Base-by-base conservation (phyloP, 1,284 basidiomycete species). In the Tilletia indica region DNA sequence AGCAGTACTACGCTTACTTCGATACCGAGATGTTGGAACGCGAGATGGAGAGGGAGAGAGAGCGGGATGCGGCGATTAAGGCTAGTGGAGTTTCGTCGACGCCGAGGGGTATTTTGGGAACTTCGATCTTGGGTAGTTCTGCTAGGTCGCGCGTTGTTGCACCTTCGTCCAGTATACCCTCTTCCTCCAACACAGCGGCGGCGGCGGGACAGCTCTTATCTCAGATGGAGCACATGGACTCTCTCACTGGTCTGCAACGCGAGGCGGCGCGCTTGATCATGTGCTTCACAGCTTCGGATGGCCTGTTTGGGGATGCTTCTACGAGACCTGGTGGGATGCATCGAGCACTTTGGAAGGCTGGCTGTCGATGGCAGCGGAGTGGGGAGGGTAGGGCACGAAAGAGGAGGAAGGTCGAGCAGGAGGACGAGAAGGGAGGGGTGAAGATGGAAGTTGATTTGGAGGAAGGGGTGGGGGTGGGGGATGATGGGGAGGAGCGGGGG, bases 201-300 rank as follows among this genome's bases (percentile, higher is more conserved):
- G 9, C 6, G 36, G 34, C 14, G 14, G 38, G 25, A 31, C 25
- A 31, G 25, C 25, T 31, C 25, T 31, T 31, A 31, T 31, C 25
- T 2, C 25, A 31, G 25, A 31, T 31, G 25, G 25, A 31, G 25
- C 25, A 31, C 2, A 31, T 31, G 25, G 25, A 42, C 4, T 14
- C 38, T 16, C 61, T 64, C 3, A 34, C 38, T 6, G 61, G 61
- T 42, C 8, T 39, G 4, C 61, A 64, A 16, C 31, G 61, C 16
- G 36, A 64, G 16, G 61, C 61, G 34, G 61, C 61, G 19, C 31
- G 61, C 14, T 34, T 64, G 61, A 64, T 64, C 61, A 64, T 64
- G 61, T 64, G 61, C 6, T 64, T 64, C 34, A 64, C 61, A 16
- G 61, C 61, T 39, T 64, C 61, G 12, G 61, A 64, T 39, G 61